Percentiles rank a stretch among this genome's conserved stretches.
Evolutionary conservation across 768 basidiomycete species (phyloP).

Genomic region (Leccinum rimulosum): DNA sequence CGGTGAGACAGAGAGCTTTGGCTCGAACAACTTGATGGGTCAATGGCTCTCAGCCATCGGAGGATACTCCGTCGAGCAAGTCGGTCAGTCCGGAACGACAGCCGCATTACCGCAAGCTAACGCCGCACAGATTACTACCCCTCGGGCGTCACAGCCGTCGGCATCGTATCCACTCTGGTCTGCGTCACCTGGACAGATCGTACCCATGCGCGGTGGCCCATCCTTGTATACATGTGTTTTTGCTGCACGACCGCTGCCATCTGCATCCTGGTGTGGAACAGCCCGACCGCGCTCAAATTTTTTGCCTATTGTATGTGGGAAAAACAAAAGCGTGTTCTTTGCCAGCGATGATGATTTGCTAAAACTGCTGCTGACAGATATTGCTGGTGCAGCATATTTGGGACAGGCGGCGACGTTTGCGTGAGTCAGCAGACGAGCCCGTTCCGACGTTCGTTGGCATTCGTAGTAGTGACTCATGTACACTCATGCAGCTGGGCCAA

Average conservation of each 20-base stretch:
- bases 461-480: not conserved
- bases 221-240: constrained; percentile 61
- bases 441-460: not conserved
- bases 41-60: constrained; percentile 65
- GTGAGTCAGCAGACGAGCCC: constrained; percentile 34
- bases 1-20: constrained; percentile 66
- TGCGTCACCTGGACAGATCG: constrained; percentile 66
- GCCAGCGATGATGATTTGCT: not conserved
- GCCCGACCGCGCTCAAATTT: constrained; percentile 62
- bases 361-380: constrained; percentile 32
- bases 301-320: constrained; percentile 66
- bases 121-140: constrained; percentile 51
- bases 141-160: constrained; percentile 62
- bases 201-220: constrained; percentile 56
- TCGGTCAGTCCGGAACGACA: constrained; percentile 35
- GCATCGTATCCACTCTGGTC: constrained; percentile 58
- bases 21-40: constrained; percentile 71
- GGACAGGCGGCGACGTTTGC: constrained; percentile 79
- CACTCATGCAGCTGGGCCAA: constrained; percentile 63
- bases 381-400: constrained; percentile 66
- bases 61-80: constrained; percentile 62
- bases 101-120: not conserved
- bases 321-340: not conserved
- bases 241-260: constrained; percentile 52
- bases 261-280: constrained; percentile 60